phyloP scores from a whole-genome alignment of 2,329 filamentous ascomycete genomes.

The Verticillium nonalfalfae region DNA sequence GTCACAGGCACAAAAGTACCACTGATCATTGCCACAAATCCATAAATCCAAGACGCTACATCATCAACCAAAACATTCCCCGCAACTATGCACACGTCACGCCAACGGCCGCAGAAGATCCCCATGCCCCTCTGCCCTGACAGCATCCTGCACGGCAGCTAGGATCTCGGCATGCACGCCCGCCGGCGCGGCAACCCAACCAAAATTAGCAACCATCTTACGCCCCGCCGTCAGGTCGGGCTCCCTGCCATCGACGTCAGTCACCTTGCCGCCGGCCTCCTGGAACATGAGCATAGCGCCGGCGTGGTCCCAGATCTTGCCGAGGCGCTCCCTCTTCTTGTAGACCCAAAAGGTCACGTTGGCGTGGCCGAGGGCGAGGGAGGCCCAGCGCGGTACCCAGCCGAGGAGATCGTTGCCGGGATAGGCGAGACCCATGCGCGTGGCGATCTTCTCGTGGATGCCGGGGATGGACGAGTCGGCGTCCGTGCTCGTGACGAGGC shows the following conservation, averaged over 20 bases:
- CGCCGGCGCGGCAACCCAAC: constrained; percentile 47
- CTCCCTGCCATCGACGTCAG: constrained; percentile 43
- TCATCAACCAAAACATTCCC: too few relatives aligned
- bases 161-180: constrained; percentile 37
- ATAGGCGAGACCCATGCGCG: constrained; percentile 31
- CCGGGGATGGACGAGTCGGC: constrained; percentile 40
- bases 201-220: constrained; percentile 43
- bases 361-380: constrained; percentile 43
- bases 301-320: constrained; percentile 55
- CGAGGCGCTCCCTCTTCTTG: constrained; percentile 36
- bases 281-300: constrained; percentile 54
- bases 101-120: constrained; percentile 17
- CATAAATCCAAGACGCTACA: too few relatives aligned
- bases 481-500: constrained; percentile 38
- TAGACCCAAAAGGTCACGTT: constrained; percentile 54
- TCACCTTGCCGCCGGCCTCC: constrained; percentile 48
- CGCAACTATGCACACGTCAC: not conserved
- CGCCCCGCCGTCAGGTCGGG: constrained; percentile 45
- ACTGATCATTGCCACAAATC: too few relatives aligned
- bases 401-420: constrained; percentile 47
- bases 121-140: constrained; percentile 24
- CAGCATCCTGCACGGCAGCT: constrained; percentile 23
- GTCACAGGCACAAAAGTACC: too few relatives aligned
- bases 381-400: constrained; percentile 51
- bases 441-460: constrained; percentile 37